Evolutionary conservation across 108 stramenopile species (phyloP).

Genomic region (Skeletonema tropicum): DNA sequence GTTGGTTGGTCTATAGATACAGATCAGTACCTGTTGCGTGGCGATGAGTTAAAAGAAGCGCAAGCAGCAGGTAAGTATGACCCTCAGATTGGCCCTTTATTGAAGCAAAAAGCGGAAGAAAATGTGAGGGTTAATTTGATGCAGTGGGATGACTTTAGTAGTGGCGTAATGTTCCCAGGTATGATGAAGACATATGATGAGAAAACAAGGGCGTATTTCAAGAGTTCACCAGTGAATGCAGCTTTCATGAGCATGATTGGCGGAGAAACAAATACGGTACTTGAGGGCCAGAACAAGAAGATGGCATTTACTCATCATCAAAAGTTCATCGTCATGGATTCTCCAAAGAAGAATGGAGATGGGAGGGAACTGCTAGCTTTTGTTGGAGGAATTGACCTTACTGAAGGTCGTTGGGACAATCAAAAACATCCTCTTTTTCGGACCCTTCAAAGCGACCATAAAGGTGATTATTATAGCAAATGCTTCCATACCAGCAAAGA

Average conservation of each 20-base stretch:
- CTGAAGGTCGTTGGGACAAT: constrained; percentile 67
- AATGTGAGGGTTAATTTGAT: constrained; percentile 51
- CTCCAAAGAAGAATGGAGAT: constrained; percentile 31
- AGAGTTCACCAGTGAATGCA: constrained; percentile 36
- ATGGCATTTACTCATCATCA: constrained; percentile 57
- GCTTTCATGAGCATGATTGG: constrained; percentile 42
- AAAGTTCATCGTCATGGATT: constrained; percentile 53
- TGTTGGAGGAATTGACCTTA: constrained; percentile 75
- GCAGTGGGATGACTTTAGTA: constrained; percentile 58
- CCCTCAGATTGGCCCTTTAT: constrained; percentile 44
- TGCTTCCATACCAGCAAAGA: constrained; percentile 37
- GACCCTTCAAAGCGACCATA: constrained; percentile 44
- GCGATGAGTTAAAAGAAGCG: constrained; percentile 28
- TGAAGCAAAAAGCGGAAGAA: constrained; percentile 50
- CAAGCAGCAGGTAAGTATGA: constrained; percentile 24
- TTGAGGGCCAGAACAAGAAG: constrained; percentile 34
- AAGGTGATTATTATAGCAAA: constrained; percentile 43
- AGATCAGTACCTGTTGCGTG: constrained; percentile 47
- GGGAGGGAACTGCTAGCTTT: constrained; percentile 52
- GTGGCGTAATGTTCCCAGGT: constrained; percentile 36
- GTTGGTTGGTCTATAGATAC: constrained; percentile 53
- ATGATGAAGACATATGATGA: constrained; percentile 52
- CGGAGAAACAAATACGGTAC: constrained; percentile 30
- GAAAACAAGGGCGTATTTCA: constrained; percentile 41
- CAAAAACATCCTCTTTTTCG: constrained; percentile 53